Evolutionary conservation across 495 filamentous ascomycete species (phyloP).

Genomic region (Neurospora cerealis): DNA sequence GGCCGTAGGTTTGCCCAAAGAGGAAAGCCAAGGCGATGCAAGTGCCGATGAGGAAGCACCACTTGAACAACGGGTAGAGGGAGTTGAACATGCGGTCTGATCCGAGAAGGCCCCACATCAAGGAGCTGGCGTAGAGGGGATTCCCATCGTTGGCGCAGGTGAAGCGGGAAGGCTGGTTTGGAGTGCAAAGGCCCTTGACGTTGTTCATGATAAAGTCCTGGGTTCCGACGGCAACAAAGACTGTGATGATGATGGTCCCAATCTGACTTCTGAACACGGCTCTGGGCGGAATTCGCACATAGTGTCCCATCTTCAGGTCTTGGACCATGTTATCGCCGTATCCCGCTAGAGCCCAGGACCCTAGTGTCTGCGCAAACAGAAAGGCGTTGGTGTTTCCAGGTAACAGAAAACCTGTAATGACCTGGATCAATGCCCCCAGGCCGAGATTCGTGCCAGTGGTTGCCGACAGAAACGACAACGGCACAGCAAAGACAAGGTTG

Average conservation of each 20-base stretch:
- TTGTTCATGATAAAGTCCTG: constrained; percentile 23
- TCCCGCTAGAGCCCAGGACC: constrained; percentile 23
- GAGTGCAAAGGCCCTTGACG: constrained; percentile 19
- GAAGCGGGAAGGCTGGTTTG: constrained; percentile 19
- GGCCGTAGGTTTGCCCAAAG: constrained; percentile 19
- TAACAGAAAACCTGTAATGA: constrained; percentile 24
- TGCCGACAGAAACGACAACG: constrained; percentile 25
- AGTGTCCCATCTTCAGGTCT: constrained; percentile 30
- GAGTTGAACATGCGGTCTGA: constrained; percentile 28
- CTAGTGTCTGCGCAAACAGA: constrained; percentile 24
- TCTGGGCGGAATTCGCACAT: constrained; percentile 22
- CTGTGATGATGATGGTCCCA: constrained; percentile 23
- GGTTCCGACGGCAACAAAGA: constrained; percentile 22
- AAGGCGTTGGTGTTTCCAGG: constrained; percentile 27
- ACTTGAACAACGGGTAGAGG: constrained; percentile 28
- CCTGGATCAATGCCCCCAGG: constrained; percentile 22
- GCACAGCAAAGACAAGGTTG: constrained; percentile 29
- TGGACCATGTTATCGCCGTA: constrained; percentile 28
- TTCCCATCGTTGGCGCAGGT: constrained; percentile 24
- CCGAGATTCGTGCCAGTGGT: constrained; percentile 27
- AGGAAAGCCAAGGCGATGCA: constrained; percentile 22
- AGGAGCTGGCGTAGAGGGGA: constrained; percentile 20
- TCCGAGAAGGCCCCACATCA: constrained; percentile 30
- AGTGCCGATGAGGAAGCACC: constrained; percentile 31
- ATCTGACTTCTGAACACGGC: constrained; percentile 23